These are phyloP conservation scores for Esteya vermicola DNA, from an alignment of 2,329 filamentous ascomycete species.

Conservation along the genomic window DNA sequence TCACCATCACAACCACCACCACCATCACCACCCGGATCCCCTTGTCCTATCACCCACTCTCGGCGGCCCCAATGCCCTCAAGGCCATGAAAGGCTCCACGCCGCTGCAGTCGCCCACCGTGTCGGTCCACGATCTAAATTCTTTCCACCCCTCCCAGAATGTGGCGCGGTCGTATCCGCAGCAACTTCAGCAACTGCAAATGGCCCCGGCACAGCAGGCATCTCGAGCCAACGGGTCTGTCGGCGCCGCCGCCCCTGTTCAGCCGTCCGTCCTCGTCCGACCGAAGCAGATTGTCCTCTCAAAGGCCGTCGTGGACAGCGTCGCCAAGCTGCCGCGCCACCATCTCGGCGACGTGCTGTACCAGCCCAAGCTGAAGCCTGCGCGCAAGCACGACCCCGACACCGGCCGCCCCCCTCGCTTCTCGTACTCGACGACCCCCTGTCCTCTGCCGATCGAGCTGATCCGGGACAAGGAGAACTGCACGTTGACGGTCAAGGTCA, in stretches of 20 bases:
- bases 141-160: too few species aligned
- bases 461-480: constrained; percentile 71
- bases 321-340: constrained; percentile 54
- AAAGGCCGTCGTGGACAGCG: constrained; percentile 55
- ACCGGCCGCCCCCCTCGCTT: constrained; percentile 26
- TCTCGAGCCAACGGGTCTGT: not conserved
- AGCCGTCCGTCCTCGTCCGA: constrained; percentile 20
- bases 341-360: constrained; percentile 83
- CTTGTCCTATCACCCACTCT: constrained; percentile 23
- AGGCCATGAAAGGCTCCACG: constrained; percentile 31
- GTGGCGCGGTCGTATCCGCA: constrained; percentile 17
- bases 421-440: constrained; percentile 38
- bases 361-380: constrained; percentile 46
- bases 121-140: constrained; percentile 21
- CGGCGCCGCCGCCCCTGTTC: not conserved
- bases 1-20: constrained; percentile 43
- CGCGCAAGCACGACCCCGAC: constrained; percentile 34
- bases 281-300: constrained; percentile 54
- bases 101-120: constrained; percentile 30
- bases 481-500: constrained; percentile 77
- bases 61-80: constrained; percentile 28
- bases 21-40: constrained; percentile 38
- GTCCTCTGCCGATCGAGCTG: constrained; percentile 59
- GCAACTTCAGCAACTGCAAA: constrained; percentile 9
- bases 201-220: constrained; percentile 7